phyloP scores from a whole-genome alignment of 2,329 filamentous ascomycete species.

The Chlorencoelia australis region DNA sequence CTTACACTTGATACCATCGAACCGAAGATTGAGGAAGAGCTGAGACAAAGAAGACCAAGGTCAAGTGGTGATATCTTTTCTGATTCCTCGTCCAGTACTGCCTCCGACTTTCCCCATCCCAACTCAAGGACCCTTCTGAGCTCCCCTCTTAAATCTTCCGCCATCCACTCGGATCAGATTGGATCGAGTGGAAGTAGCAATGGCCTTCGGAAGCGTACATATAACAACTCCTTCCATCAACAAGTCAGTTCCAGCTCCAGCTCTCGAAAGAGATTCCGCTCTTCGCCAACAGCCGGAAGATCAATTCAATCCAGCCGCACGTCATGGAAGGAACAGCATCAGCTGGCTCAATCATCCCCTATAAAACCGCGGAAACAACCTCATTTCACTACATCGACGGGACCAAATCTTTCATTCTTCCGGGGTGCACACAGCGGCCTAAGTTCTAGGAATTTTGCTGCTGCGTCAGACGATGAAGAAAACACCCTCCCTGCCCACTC shows the following conservation, averaged over 20 bases:
- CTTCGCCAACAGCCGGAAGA: constrained; percentile 51
- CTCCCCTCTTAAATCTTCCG: constrained; percentile 73
- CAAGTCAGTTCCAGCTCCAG: constrained; percentile 38
- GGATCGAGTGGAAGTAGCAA: constrained; percentile 59
- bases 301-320: constrained; percentile 41
- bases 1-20: constrained; percentile 79
- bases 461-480: constrained; percentile 71
- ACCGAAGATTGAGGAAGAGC: constrained; percentile 69
- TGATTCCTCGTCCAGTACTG: constrained; percentile 69
- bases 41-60: constrained; percentile 53
- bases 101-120: constrained; percentile 67
- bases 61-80: constrained; percentile 65
- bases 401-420: constrained; percentile 71
- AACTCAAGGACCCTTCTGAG: constrained; percentile 49
- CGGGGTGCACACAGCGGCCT: constrained; percentile 51
- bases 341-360: constrained; percentile 77
- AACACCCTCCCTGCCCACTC: constrained; percentile 68
- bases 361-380: constrained; percentile 66
- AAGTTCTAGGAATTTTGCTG: constrained; percentile 49
- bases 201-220: constrained; percentile 54
- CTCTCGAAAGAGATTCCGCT: constrained; percentile 59
- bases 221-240: constrained; percentile 48
- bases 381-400: constrained; percentile 62
- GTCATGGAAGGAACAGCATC: constrained; percentile 68
- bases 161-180: constrained; percentile 73